Base-by-base conservation (phyloP, 2,329 filamentous ascomycete genomes). In the Cladophialophora exuberans region DNA sequence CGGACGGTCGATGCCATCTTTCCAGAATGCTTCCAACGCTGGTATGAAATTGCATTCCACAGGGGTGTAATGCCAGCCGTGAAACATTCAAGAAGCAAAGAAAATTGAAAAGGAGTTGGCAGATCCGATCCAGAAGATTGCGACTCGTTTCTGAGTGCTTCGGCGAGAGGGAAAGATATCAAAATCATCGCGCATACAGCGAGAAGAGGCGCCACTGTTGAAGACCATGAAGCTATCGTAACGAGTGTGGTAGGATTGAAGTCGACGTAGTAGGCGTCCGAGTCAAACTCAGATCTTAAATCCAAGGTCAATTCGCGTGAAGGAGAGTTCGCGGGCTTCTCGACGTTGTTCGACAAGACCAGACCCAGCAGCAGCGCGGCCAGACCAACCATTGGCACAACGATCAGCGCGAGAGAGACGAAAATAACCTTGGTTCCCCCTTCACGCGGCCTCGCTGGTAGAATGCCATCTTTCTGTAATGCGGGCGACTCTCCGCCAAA, bases 151-250 rank as follows among this genome's bases (percentile, higher is more conserved):
- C 18, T 35, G 2, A 65, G 47, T 15, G 31, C 22, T 7, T 45
- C 43, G 1, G 63, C 61, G 5, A 66, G 54, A 15, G 62, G 64
- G 42, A 62, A 67, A 13, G 65, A 66, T 6, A 56, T 57, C 25
- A 67, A 52, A 11, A 59, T 58, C 48, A 67, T 62, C 17, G 64
- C 36, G 36, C 65, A 62, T 9, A 63, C 62, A 1, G 55, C 47
- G n/a, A 67, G 46, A 46, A 66, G 49, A 6, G 63, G 62, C 0
- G 60, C 65, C 2, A 65, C 26, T 11, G 60, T 65, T 42, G 65
- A 67, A 20, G 60, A 61, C 62, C 62, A 65, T 9, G 61, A 64
- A 2, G 62, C 62, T 35, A 65, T 57, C 15, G 55, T 61, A 17
- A 61, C 61, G 26, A 65, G 53, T 7, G 43, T 54, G 11, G 62